Base-by-base conservation (phyloP, 495 filamentous ascomycete genomes). In the Clavariopsis aquatica region DNA sequence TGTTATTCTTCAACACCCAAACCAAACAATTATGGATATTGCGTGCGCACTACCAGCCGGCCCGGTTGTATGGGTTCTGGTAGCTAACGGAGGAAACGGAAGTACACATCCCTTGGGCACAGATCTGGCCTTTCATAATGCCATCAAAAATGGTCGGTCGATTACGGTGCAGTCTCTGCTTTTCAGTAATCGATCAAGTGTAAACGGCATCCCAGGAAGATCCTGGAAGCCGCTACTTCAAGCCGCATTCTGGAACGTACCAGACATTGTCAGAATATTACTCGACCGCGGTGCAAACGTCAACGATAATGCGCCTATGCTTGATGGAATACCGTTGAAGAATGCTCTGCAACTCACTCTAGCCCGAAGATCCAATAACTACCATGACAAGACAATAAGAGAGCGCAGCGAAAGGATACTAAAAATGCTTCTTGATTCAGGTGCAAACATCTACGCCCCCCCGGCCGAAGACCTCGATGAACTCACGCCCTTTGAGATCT, bases 371-470 rank as follows among this genome's bases (percentile, higher is more conserved):
- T 51, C 31, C 0, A 45, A 38, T 10, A 53, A 70, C 5, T 66
- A 49, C 28, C 1, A 10, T 27, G 55, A 59, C 38, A 17, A 15
- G 5, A 7, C 52, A 4, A 20, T 56, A 1, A 54, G 58, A 12
- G 52, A 63, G 17, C 52, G 46, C 1, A 56, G 57, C 47, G 58
- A 62, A 19, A 57, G 55, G 57, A 66, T 60, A 15, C 22, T 66
- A 0, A 70, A 66, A 45, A 66, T 70, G 58, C 52, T 75, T 9
- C 58, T 75, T 19, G 54, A 70, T 17, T 57, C 71, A 24, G 71
- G 69, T 5, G 73, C 71, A 0, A 45, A 53, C 20, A 64, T 73
- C 15, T 43, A 68, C 17, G 24, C 59, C 38, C 46, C 47, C 2
- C 29, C 51, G 5, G 19, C 20, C 13, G 43, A 47, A 22, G 61